Base-by-base conservation (phyloP, 75 land plant genomes). In the Gnetum montanum region DNA sequence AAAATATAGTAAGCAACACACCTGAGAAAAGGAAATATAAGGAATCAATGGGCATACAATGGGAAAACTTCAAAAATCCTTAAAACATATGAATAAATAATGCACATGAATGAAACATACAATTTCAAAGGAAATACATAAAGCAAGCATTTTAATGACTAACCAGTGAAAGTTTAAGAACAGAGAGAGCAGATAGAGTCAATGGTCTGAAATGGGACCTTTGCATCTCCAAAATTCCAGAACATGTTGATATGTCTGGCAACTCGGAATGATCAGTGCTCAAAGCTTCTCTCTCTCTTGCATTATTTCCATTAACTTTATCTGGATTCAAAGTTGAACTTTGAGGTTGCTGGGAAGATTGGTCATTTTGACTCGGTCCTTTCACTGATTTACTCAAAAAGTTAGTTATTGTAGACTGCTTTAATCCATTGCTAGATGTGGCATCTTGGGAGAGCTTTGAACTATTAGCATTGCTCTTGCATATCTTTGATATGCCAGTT, bases 171-270 rank as follows among this genome's bases (percentile, higher is more conserved):
- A 73, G 66, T 12, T 72, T 45, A 18, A 88, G 58, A 28, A 92
- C 46, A 29, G 63, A 63, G 18, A 79, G 37, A 35, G 79, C 78
- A 6, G 69, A 57, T 46, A 72, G 18, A 38, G 33, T 51, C 19
- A 92, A 71, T 25, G 89, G 81, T 66, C 94, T 70, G 69, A 92
- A 79, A 43, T 84, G 88, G 63, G 62, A 78, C 36, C 65, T 70
- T 59, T 92, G 92, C 44, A 67, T 58, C 41, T 82, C 90, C 15
- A 78, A 40, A 46, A 25, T 16, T 31, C 34, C 65, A 8, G 54
- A 36, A 51, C 26, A 35, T 30, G 55, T 31, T 30, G 64, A 59
- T 43, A 74, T 50, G 31, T 82, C 81, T 31, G 59, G 24, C 26
- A 35, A 7, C 16, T 33, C 45, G 13, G 23, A 43, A 25, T 57